Base-by-base conservation (phyloP, 2,329 filamentous ascomycete species). In the Fusarium mundagurra region DNA sequence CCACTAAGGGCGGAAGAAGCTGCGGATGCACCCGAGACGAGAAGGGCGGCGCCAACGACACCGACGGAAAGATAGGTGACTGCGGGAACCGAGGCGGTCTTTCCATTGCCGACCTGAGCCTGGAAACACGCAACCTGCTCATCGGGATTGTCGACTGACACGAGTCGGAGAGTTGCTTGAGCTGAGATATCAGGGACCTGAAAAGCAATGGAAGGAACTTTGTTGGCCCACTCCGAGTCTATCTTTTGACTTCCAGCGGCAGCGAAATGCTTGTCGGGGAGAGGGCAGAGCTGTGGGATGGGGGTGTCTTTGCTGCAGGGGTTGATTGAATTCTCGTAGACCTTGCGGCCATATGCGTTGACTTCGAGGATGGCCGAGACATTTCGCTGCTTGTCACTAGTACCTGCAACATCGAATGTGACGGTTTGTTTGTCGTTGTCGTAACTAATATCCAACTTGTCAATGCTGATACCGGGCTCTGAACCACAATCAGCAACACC, bases 161-260 rank as follows among this genome's bases (percentile, higher is more conserved):
- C 91, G 51, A 99, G 88, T 80, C 94, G 85, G 72, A 99, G 85
- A 50, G 92, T 96, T 39, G 95, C 96, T 78, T 92, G 85, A 43
- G 96, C 96, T 63, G 96, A 92, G 76, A 99, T 92, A 81, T 99
- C 95, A 57, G 96, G 96, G 38, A 99, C 87, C 69, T 90, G 89
- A 85, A 98, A 99, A 18, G 96, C 96, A 75, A 99, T 97, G 6
- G 90, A 85, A 3, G 96, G 96, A 45, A 99, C 96, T 83, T 93
- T 84, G 61, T 88, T 88, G 64, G 94, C 91, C 80, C 92, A 96
- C 69, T 91, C 79, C 0, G 88, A 83, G 22, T 95, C 93, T 44
- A 99, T 93, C 36, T 86, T 83, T 81, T 96, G 92, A 8, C 84
- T 85, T 53, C 95, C 96, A 48, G 85, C 84, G 13, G 96, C 95